Base-by-base conservation (phyloP, 2,329 filamentous ascomycete species). In the Cordyceps militaris region DNA sequence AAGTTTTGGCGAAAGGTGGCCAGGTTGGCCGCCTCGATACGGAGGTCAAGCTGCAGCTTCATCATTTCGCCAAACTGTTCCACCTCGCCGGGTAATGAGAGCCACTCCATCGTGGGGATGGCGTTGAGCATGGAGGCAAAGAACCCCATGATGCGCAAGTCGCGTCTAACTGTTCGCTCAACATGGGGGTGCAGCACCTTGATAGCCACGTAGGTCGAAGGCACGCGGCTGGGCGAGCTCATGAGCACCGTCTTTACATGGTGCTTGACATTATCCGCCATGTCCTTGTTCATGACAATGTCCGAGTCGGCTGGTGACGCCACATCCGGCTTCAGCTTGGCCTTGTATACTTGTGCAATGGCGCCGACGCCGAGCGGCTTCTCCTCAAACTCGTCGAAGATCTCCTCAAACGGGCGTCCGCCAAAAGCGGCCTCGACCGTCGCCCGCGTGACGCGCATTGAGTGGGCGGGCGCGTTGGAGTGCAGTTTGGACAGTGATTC, bases 11-110 rank as follows among this genome's bases (percentile, higher is more conserved):
- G 86, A 77, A 99, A 97, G 14, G 87, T 84, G 23, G 86, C 85
- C 3, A 99, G 77, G 66, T 99, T 99, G 38, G 92, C 88, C 1
- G 91, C 88, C 71, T 99, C 94, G 60, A 97, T 97, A 54, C 94
- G 87, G 36, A 99, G 79, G 71, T 99, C 94, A 3, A 99, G 79
- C 70, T 99, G 94, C n/a, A 97, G 77, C 66, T 87, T 87, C 94
- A 99, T 99, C 94, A 99, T 99, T 69, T 95, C 89, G 24, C 92
- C 93, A 67, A 99, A 99, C 67, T 97, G 91, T 14, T 80, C 74
- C 3, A 97, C 94, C 70, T 99, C 94, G 64, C 97, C 93, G 0
- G 94, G 94, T 9, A 99, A 83, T 0, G 93, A 97, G 6, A 99
- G 79, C 94, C 94, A 99, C 72, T 97, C 91, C 68, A 99, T 94